phyloP scores from a whole-genome alignment of 2,329 filamentous ascomycete genomes.

The Grosmannia clavigera region DNA sequence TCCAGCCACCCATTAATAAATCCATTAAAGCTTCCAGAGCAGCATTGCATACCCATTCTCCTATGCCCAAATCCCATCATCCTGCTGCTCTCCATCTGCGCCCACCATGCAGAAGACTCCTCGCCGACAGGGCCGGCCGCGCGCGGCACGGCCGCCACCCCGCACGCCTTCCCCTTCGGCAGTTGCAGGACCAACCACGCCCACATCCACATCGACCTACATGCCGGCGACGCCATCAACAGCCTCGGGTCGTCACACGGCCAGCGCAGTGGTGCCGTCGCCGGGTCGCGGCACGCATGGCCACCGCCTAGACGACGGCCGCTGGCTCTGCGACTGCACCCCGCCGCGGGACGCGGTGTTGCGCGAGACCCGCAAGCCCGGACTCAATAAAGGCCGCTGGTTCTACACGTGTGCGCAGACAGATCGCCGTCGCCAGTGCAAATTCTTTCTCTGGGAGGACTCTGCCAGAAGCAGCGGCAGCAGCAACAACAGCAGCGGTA shows the following conservation, averaged over 20 bases:
- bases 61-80: no score
- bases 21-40: no score
- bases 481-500: background rate
- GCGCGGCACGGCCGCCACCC: background rate
- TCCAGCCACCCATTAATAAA: no score
- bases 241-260: background rate
- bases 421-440: slow-evolving; percentile 21
- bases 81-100: no score
- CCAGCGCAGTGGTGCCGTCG: background rate
- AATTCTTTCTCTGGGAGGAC: slow-evolving; percentile 34
- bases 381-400: slow-evolving; percentile 25
- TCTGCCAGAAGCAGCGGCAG: slow-evolving; percentile 16
- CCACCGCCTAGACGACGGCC: slow-evolving; percentile 13
- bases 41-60: no score
- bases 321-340: slow-evolving; percentile 26
- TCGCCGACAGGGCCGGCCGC: background rate
- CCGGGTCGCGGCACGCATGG: slow-evolving; percentile 9
- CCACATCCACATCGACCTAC: background rate
- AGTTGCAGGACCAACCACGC: no score
- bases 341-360: slow-evolving; percentile 25
- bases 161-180: no score
- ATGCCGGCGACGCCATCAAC: background rate
- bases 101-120: background rate
- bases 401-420: slow-evolving; percentile 28
- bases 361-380: slow-evolving; percentile 25